Evolutionary conservation across 1,284 basidiomycete species (phyloP), one percentile per base, ranked within the genome.

Genomic region (Naganishia albida): DNA sequence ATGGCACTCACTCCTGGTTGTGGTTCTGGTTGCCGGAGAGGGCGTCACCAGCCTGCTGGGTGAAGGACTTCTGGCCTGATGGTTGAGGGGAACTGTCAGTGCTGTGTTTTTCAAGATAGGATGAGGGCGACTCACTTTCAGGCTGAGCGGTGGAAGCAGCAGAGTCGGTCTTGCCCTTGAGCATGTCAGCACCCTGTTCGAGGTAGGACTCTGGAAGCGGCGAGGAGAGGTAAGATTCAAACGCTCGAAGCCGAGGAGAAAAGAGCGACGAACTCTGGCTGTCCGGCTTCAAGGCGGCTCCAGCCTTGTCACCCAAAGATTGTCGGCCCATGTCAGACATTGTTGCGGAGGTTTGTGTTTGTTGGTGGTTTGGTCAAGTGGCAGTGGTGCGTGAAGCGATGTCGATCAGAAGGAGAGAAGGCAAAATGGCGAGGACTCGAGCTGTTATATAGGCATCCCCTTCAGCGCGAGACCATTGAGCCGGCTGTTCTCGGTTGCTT

Each of bases 261-360:
- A 3, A 7, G 28, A 28, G 18, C 49, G 18, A 51, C 49, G 4
- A 18, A 51, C 25, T 76, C 69, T 76, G 68, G 28, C 70, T 72
- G 69, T 76, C 74, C 63, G 75, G 75, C 70, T 76, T 75, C 46
- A 74, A 38, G 66, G 74, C 72, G 64, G 74, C 70, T 28, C 66
- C 71, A 53, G 74, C 74, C 74, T 76, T 57, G 72, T 73, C 72
- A 60, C 71, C 70, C 60, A 73, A 64, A 62, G 71, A 73, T 71
- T 75, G 71, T 62, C 73, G 67, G 26, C 69, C 72, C 66, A 68
- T 70, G 72, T 74, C 73, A 67, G 59, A 56, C 42, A 62, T 44
- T 50, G 34, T 64, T 18, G 12, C 62, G 34, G 34, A 23, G 15
- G 12, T 51, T 28, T 46, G 43, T 16, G 28, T 67, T 25, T 60